Evolutionary conservation across 331 rosid genomes (phyloP), one percentile per base, ranked within the genome.

Genomic region (Cucumis variabilis): DNA sequence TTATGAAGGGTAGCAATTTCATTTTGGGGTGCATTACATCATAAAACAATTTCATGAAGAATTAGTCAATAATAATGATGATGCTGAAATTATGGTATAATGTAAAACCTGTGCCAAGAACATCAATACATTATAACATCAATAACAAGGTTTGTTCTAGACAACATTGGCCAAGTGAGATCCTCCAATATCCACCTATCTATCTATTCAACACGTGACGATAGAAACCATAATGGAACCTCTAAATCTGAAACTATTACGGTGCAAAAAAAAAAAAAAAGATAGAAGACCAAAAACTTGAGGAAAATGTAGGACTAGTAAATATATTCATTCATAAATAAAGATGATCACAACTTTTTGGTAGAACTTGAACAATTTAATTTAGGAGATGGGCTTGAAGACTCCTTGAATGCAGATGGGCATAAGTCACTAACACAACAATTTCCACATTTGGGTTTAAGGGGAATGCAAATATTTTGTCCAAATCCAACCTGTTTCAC

Each of bases 401-500:
- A 28, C 73, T 94, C 97, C 82, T 91, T 93, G 92, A 93, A 94
- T 3, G 99, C 98, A 3, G 99, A 91, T 15, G 98, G 96, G 74
- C 99, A 96, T 25, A 92, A 74, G 84, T 94, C 87, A 63, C 86
- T 91, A 41, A 96, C 87, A 78, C 87, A 51, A 51, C 99, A 96
- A 62, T 83, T 89, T 87, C 93, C 95, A 66, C 99, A 96, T 10
- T 88, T 92, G 66, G 99, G 99, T 89, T 98, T 86, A 67, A 96
- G 90, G 6, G 99, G 99, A 87, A 96, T 93, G 85, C 99, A 96
- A 81, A 96, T 84, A 7, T n/a, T n/a, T n/a, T n/a, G n/a, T n/a
- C n/a, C n/a, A n/a, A n/a, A n/a, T n/a, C n/a, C n/a, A n/a, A n/a
- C n/a, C n/a, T n/a, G n/a, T n/a, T n/a, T n/a, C n/a, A n/a, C n/a